Evolutionary conservation across 441 rosid species (phyloP).

Genomic region (Mallotus japonicus): DNA sequence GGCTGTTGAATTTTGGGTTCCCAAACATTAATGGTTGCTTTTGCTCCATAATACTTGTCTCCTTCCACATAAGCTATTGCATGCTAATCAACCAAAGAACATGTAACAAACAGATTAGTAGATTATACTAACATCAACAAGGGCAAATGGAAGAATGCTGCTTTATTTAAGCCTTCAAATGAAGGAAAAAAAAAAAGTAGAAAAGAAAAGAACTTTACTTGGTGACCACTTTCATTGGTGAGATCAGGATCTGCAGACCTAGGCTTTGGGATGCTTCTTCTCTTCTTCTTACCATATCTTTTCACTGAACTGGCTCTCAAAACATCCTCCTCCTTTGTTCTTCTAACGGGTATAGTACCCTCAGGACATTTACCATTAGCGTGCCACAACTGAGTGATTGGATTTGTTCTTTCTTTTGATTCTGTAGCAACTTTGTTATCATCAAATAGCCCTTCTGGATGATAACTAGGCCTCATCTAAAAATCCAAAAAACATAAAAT

Average conservation of each 20-base stretch:
- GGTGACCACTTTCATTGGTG: slow-evolving; percentile 83
- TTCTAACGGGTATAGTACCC: slow-evolving; percentile 82
- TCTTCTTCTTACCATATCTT: slow-evolving; percentile 90
- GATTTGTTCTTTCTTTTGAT: slow-evolving; percentile 45
- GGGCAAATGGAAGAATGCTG: slow-evolving; percentile 5
- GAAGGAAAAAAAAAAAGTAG: neutral
- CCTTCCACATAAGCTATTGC: slow-evolving; percentile 96
- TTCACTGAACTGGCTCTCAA: slow-evolving; percentile 84
- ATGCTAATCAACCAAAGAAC: slow-evolving; percentile 50
- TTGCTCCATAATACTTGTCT: slow-evolving; percentile 87
- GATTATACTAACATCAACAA: neutral
- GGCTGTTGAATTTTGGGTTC: slow-evolving; percentile 92
- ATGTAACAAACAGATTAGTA: slow-evolving; percentile 13
- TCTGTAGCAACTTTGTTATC: slow-evolving; percentile 59
- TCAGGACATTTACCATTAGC: slow-evolving; percentile 66
- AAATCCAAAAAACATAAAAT: slow-evolving; percentile 12
- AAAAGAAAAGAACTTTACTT: slow-evolving; percentile 37
- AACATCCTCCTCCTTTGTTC: slow-evolving; percentile 82
- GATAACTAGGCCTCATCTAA: slow-evolving; percentile 81
- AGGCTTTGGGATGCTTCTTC: slow-evolving; percentile 67
- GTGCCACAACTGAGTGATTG: slow-evolving; percentile 84
- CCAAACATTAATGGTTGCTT: slow-evolving; percentile 96
- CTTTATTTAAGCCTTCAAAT: neutral
- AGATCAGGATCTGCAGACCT: slow-evolving; percentile 89
- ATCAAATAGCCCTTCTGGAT: slow-evolving; percentile 80